Percentiles rank a stretch among this genome's conserved stretches.
Conservation (phyloP, 2,329 filamentous ascomycete genomes). For the Metarhizium album region DNA sequence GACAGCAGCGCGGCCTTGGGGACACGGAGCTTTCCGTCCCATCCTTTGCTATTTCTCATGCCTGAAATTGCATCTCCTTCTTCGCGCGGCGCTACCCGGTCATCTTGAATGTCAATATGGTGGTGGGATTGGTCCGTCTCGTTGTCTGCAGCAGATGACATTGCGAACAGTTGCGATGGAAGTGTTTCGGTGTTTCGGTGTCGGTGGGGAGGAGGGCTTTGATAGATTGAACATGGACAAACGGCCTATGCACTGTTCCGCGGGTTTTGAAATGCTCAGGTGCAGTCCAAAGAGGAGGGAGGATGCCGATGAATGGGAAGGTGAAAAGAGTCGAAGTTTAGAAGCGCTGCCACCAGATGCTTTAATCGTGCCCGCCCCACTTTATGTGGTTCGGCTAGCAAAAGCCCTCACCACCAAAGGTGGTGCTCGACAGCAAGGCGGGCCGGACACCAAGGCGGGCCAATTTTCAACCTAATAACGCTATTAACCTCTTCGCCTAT, state of each 20-base stretch:
- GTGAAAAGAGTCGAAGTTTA: not conserved
- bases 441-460: no score
- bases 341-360: no score
- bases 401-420: no score
- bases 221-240: not conserved
- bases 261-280: not conserved
- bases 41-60: slow-evolving; percentile 55
- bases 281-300: not conserved
- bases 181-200: not conserved
- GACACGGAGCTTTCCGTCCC: slow-evolving; percentile 75
- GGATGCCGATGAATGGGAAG: not conserved
- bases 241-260: not conserved
- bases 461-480: no score
- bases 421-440: no score
- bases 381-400: no score
- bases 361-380: no score
- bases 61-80: slow-evolving; percentile 34
- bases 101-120: slow-evolving; percentile 40
- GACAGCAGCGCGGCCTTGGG: slow-evolving; percentile 50
- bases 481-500: no score
- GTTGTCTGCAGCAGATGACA: slow-evolving; percentile 23
- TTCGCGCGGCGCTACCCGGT: slow-evolving; percentile 25
- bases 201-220: not conserved
- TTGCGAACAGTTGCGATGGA: not conserved
- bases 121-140: slow-evolving; percentile 30